Evolutionary conservation across 768 basidiomycete species (phyloP), one percentile per base, ranked within the genome.

Genomic region (Roridomyces roridus): DNA sequence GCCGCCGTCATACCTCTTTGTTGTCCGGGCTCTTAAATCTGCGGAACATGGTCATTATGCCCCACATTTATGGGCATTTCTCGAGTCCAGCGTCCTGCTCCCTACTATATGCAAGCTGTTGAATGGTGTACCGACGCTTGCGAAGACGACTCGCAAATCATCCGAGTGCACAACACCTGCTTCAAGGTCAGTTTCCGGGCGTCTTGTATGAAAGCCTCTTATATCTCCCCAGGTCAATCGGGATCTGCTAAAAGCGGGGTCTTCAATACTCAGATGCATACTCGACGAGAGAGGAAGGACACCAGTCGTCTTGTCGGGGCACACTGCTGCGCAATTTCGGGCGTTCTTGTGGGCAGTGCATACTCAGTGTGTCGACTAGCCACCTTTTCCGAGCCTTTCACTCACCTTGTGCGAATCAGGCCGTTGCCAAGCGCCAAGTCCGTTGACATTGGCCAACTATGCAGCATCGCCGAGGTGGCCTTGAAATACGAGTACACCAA

Each of bases 381-480:
- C 31, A 31, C 54, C 26, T 43, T 61, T 65, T 23, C 63, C 58
- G 15, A 28, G 18, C n/a, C 37, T 11, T 44, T 45, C 4, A 10
- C 34, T 25, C 14, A 63, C 68, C 25, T 42, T 2, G 48, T 54
- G 36, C 58, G 63, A 6, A 10, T 12, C 59, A 77, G 68, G 40
- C 65, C 60, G 60, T 65, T 67, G 48, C 68, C 70, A 53, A 68
- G 59, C 49, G 64, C 60, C 10, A 48, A 51, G 35, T 52, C 59
- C 18, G 60, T 74, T 18, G 57, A 73, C 44, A 62, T 81, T 20
- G 67, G 69, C 46, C 67, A 70, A 21, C 63, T 81, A 8, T 67
- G 79, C 26, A 72, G 72, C 35, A 71, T 81, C 52, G 72, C 76
- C 24, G 71, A 76, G 57, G 68, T 77, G 20, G 69, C 78, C n/a